Percentiles rank a stretch among this genome's conserved stretches.
phyloP scores from a whole-genome alignment of 331 rosid species.

The Arachis monticola region DNA sequence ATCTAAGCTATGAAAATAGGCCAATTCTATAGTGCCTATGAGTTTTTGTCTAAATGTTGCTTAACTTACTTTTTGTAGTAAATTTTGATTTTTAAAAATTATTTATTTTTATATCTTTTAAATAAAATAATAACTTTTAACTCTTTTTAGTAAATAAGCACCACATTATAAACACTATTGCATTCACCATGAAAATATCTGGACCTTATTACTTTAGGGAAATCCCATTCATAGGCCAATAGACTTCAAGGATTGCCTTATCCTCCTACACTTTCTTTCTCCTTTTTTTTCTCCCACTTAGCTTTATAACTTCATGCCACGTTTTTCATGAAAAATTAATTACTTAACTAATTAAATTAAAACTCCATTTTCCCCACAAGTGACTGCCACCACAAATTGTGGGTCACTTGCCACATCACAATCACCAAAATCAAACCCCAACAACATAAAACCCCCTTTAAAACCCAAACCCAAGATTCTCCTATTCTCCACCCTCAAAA shows the following conservation, averaged over 20 bases:
- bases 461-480: slow-evolving; percentile 15
- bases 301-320: slow-evolving; percentile 35
- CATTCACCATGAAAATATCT: slow-evolving; percentile 28
- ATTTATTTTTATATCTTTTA: no score
- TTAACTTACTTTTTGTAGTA: no score
- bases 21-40: no score
- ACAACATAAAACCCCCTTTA: slow-evolving; percentile 35
- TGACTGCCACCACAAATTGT: slow-evolving; percentile 21
- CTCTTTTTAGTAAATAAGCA: slow-evolving; percentile 53
- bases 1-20: slow-evolving; percentile 37
- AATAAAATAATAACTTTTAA: no score
- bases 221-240: slow-evolving; percentile 35
- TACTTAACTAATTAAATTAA: not conserved
- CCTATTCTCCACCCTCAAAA: not conserved
- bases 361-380: slow-evolving; percentile 29
- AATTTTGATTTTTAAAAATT: no score
- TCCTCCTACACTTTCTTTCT: slow-evolving; percentile 36
- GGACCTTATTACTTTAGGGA: slow-evolving; percentile 42
- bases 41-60: no score
- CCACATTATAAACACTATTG: slow-evolving; percentile 18
- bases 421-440: not conserved
- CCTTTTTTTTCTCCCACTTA: slow-evolving; percentile 1
- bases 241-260: slow-evolving; percentile 53
- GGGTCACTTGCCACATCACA: slow-evolving; percentile 29
- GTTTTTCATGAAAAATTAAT: not conserved